Percentiles rank a stretch among this genome's conserved stretches.
Evolutionary conservation across 176 grass and related monocot genomes (phyloP).

Genomic region (Oryza rufipogon): DNA sequence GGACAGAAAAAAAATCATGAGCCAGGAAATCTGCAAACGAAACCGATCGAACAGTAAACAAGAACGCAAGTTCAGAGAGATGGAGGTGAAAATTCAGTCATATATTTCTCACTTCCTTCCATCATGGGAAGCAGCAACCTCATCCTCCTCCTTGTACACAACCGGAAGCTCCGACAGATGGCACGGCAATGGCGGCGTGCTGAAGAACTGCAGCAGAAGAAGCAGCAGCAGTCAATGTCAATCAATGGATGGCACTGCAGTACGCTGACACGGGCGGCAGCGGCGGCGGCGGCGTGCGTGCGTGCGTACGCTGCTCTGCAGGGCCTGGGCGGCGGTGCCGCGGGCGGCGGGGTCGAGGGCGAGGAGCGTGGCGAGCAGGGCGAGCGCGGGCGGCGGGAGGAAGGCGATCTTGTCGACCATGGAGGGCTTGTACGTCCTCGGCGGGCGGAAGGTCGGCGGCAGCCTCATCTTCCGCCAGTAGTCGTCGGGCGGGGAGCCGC

Average conservation of each 20-base stretch:
- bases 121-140: constrained; percentile 14
- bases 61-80: not conserved
- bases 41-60: not conserved
- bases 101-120: constrained; percentile 41
- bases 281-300: no score
- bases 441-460: constrained; percentile 37
- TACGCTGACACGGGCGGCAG: no score
- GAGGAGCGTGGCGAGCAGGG: constrained; percentile 55
- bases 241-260: not conserved
- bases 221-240: not conserved
- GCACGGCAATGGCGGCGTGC: constrained; percentile 43
- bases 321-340: constrained; percentile 56
- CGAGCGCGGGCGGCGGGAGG: constrained; percentile 42
- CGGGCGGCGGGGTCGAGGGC: constrained; percentile 54
- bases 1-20: constrained; percentile 2
- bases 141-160: constrained; percentile 47
- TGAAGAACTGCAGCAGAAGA: constrained; percentile 50
- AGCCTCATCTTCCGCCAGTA: constrained; percentile 64
- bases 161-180: constrained; percentile 46
- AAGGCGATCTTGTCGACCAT: constrained; percentile 50
- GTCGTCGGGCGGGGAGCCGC: constrained; percentile 66
- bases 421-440: constrained; percentile 44
- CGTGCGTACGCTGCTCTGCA: constrained; percentile 51
- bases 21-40: not conserved
- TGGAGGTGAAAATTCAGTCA: not conserved